Percentiles rank a stretch among this genome's conserved stretches.
Conservation (phyloP, 176 grass and related monocot genomes). For the Saccharum officinarum region DNA sequence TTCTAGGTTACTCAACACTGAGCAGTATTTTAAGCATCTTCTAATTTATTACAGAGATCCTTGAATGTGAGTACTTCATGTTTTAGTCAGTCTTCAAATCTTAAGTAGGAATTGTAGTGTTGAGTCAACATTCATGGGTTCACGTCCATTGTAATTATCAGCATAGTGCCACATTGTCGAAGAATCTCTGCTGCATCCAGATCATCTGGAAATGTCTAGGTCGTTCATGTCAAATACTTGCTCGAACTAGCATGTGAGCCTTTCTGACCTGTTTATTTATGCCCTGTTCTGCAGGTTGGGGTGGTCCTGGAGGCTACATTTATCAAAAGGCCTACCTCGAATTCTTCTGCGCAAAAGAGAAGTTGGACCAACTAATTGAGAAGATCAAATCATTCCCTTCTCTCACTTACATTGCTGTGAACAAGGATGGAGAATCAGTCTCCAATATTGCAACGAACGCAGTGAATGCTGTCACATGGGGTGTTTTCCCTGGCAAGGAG, state of each 20-base stretch:
- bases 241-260: background rate
- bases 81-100: background rate
- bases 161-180: background rate
- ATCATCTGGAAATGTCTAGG: background rate
- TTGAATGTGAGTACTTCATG: background rate
- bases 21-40: constrained; percentile 1
- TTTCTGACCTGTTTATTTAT: background rate
- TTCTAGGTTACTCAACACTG: background rate
- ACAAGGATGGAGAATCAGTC: constrained; percentile 55
- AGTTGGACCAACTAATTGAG: constrained; percentile 55
- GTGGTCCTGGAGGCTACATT: constrained; percentile 71
- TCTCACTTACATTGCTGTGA: constrained; percentile 73
- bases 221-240: background rate
- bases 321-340: constrained; percentile 91
- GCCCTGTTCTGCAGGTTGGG: constrained; percentile 64
- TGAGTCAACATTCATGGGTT: background rate
- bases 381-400: constrained; percentile 64
- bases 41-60: background rate
- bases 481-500: constrained; percentile 80
- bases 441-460: constrained; percentile 55
- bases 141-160: background rate
- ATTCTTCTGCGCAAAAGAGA: constrained; percentile 79
- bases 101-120: background rate
- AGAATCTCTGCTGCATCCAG: background rate
- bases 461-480: constrained; percentile 88